These are phyloP conservation scores for Metarhizium robertsii DNA, from an alignment of 2,329 filamentous ascomycete species.

Conservation along the genomic window DNA sequence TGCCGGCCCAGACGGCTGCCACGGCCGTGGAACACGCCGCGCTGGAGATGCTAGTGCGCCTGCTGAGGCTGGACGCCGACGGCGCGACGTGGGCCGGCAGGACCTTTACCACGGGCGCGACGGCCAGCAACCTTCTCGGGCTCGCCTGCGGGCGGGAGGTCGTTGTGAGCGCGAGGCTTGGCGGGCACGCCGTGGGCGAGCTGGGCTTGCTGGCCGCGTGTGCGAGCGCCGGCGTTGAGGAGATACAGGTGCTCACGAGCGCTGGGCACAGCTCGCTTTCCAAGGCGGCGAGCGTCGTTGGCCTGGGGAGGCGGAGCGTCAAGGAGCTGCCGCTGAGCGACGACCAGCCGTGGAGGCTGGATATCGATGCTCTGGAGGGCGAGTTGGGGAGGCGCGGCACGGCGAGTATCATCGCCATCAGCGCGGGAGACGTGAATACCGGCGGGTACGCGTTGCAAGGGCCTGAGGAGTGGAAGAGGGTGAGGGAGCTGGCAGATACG, in stretches of 20 bases:
- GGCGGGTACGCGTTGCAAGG: constrained; percentile 62
- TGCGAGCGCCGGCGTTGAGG: too few relatives aligned
- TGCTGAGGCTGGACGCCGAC: constrained; percentile 55
- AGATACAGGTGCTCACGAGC: too few relatives aligned
- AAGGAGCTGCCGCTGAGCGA: too few relatives aligned
- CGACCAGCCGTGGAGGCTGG: too few relatives aligned
- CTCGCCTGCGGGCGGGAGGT: constrained; percentile 57
- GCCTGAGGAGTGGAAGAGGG: constrained; percentile 46
- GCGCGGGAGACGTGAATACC: constrained; percentile 84
- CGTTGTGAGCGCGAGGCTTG: constrained; percentile 35
- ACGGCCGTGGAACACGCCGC: constrained; percentile 70
- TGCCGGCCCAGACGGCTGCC: constrained; percentile 35
- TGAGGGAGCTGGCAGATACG: constrained; percentile 62
- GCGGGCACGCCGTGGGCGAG: constrained; percentile 18
- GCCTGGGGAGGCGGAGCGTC: too few relatives aligned
- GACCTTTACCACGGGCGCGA: constrained; percentile 46
- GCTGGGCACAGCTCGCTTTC: too few relatives aligned
- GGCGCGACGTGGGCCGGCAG: constrained; percentile 26
- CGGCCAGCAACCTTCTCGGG: constrained; percentile 75
- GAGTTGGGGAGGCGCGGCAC: too few relatives aligned
- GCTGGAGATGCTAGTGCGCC: constrained; percentile 56
- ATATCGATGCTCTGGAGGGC: too few relatives aligned
- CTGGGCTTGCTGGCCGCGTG: constrained; percentile 31
- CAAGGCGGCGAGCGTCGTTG: too few relatives aligned
- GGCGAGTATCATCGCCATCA: constrained; percentile 69